phyloP scores from a whole-genome alignment of 169 alveolate species.

The Babesia sp. region DNA sequence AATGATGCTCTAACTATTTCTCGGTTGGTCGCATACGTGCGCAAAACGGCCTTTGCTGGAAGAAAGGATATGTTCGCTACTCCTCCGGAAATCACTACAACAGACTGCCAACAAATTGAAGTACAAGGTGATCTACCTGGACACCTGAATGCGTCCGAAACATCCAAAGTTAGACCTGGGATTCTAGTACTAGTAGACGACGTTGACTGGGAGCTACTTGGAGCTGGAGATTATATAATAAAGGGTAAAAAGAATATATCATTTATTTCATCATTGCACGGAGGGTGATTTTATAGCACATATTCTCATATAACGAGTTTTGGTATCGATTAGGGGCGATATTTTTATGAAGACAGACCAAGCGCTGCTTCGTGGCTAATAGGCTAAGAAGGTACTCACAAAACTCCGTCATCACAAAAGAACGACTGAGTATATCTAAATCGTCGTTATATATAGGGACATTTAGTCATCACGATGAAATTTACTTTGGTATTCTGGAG shows the following conservation, averaged over 20 bases:
- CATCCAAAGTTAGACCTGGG: slow-evolving; percentile 85
- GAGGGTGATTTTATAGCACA: no score
- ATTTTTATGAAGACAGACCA: no score
- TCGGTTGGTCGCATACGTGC: slow-evolving; percentile 69
- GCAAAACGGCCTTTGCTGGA: slow-evolving; percentile 67
- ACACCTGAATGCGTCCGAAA: slow-evolving; percentile 4
- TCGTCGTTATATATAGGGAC: background rate
- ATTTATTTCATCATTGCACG: slow-evolving; percentile 95
- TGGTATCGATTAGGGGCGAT: no score
- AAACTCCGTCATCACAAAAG: no score
- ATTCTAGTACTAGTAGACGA: slow-evolving; percentile 91
- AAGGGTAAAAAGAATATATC: slow-evolving; percentile 82
- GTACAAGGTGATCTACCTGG: slow-evolving; percentile 64
- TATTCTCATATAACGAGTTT: no score
- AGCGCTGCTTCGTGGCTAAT: no score
- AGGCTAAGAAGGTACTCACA: no score
- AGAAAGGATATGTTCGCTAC: slow-evolving; percentile 70
- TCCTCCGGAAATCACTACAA: slow-evolving; percentile 33
- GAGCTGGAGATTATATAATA: slow-evolving; percentile 79
- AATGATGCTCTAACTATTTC: slow-evolving; percentile 43
- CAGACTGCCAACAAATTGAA: slow-evolving; percentile 32
- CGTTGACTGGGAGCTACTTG: slow-evolving; percentile 93
- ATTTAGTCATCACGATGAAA: background rate
- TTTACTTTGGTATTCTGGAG: slow-evolving; percentile 39
- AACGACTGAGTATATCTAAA: no score